A percentile compares a stretch with the other conserved stretches of the same genome.
Conservation (phyloP, 1,284 basidiomycete genomes). For the Malassezia furfur region DNA sequence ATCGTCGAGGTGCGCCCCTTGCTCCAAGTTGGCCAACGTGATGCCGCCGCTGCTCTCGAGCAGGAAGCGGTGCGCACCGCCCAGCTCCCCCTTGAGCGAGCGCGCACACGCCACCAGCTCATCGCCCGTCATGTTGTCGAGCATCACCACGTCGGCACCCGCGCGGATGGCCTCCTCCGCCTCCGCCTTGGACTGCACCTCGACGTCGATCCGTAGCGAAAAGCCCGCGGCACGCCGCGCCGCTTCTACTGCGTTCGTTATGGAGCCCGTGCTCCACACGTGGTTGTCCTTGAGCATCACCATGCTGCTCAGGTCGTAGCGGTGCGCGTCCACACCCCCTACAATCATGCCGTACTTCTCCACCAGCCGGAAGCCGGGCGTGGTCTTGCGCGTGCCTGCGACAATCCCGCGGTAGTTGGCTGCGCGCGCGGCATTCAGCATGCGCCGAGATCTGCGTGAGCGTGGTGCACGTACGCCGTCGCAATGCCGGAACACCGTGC, state of each 20-base stretch:
- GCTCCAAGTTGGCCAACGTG: constrained; percentile 31
- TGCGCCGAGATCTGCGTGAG: constrained; percentile 61
- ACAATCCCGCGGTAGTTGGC: constrained; percentile 79
- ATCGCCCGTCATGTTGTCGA: constrained; percentile 56
- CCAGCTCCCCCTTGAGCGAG: constrained; percentile 24
- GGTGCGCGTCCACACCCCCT: constrained; percentile 88
- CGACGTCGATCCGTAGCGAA: constrained; percentile 83
- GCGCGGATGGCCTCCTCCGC: constrained; percentile 91
- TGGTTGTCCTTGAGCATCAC: constrained; percentile 99
- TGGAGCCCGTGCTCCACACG: constrained; percentile 94
- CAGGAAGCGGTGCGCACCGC: constrained; percentile 21
- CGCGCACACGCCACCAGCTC: constrained; percentile 31
- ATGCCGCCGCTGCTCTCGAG: constrained; percentile 43
- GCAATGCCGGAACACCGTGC: constrained; percentile 94
- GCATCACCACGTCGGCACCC: constrained; percentile 94
- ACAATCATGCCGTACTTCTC: constrained; percentile 99
- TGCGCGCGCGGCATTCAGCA: constrained; percentile 68
- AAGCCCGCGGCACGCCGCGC: constrained; percentile 86
- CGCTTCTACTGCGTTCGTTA: constrained; percentile 72
- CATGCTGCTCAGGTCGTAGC: constrained; percentile 96
- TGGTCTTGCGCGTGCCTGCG: constrained; percentile 94
- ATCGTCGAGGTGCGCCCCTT: constrained; percentile 35
- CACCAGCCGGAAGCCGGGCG: constrained; percentile 87
- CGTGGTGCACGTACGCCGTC: constrained; percentile 60
- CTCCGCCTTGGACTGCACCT: constrained; percentile 77